Conservation (phyloP, 1,284 basidiomycete species). For the Boletus sp. region DNA sequence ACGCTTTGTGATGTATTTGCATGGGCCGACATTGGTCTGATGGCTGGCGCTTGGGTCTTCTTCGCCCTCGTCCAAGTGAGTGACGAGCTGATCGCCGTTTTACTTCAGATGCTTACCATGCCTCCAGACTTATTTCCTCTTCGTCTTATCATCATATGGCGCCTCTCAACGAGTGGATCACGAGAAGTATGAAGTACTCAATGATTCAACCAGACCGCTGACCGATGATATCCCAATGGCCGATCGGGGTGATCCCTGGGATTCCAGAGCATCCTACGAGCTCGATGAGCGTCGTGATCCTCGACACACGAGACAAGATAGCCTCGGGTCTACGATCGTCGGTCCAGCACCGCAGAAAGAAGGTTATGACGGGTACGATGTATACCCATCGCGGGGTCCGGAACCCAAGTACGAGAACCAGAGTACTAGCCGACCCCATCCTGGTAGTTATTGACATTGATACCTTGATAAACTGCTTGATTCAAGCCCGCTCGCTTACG, state of each 20-base stretch:
- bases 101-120: slow-evolving; percentile 5
- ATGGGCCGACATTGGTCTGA: slow-evolving; percentile 89
- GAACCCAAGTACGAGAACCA: slow-evolving; percentile 25
- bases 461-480: neutral
- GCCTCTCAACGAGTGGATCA: slow-evolving; percentile 74
- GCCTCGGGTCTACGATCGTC: slow-evolving; percentile 51
- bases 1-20: slow-evolving; percentile 82
- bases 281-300: slow-evolving; percentile 40
- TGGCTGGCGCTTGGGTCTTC: slow-evolving; percentile 81
- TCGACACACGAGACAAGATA: slow-evolving; percentile 49
- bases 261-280: slow-evolving; percentile 52
- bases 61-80: slow-evolving; percentile 70
- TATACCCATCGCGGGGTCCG: slow-evolving; percentile 11
- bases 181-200: slow-evolving; percentile 73
- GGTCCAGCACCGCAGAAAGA: slow-evolving; percentile 47
- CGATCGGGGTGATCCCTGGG: slow-evolving; percentile 69
- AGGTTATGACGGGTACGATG: slow-evolving; percentile 32
- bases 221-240: slow-evolving; percentile 63
- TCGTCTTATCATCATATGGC: slow-evolving; percentile 72
- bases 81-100: neutral
- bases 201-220: slow-evolving; percentile 61
- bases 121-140: slow-evolving; percentile 61
- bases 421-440: slow-evolving; percentile 41
- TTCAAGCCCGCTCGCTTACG: neutral
- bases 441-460: slow-evolving; percentile 42